These are phyloP conservation scores for Penicillium sp. DNA, from an alignment of 2,329 filamentous ascomycete genomes.

Conservation along the genomic window DNA sequence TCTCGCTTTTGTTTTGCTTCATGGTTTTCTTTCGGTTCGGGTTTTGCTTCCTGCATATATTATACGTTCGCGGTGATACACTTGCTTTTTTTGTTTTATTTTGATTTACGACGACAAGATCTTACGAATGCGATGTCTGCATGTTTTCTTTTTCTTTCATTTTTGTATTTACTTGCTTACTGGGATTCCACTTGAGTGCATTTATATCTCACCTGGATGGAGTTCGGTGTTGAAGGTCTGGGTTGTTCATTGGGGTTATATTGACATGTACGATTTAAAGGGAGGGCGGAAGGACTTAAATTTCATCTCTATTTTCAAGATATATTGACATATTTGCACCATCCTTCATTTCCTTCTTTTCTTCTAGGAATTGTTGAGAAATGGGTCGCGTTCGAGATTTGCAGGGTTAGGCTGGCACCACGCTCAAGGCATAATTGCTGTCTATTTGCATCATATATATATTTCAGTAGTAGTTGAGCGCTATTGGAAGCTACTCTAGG, in stretches of 20 bases:
- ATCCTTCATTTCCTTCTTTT: neutral
- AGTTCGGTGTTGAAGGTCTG: neutral
- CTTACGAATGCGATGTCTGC: conserved; percentile 3
- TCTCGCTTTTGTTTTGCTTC: neutral
- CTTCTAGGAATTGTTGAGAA: neutral
- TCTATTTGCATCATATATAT: neutral
- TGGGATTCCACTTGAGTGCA: neutral
- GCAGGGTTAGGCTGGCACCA: neutral
- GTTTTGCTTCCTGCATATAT: neutral
- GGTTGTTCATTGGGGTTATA: neutral
- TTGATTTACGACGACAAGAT: conserved; percentile 1
- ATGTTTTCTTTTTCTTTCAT: neutral
- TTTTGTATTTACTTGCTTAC: neutral
- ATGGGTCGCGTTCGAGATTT: neutral
- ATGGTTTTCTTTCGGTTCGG: no score
- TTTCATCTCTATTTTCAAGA: neutral
- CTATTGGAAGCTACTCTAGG: neutral
- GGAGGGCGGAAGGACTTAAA: neutral
- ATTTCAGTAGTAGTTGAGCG: neutral
- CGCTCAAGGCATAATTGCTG: neutral
- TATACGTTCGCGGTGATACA: neutral
- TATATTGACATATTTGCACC: neutral
- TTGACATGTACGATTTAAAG: neutral
- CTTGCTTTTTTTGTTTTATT: neutral
- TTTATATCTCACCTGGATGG: neutral